Evolutionary conservation across 176 grass and related monocot genomes (phyloP).

Genomic region (Tillandsia leiboldiana): DNA sequence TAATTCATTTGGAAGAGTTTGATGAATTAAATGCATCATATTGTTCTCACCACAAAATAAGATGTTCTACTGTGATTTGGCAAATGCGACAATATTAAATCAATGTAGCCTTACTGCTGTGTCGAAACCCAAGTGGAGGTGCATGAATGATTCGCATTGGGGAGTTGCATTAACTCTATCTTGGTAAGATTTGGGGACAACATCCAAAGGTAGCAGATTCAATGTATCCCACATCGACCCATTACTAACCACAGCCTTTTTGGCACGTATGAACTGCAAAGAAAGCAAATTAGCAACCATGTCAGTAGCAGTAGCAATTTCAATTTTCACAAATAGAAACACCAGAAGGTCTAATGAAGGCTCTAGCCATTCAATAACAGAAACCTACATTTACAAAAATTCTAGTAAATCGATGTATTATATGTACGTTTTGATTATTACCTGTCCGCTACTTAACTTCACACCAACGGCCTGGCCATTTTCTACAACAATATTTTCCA

Average conservation of each 20-base stretch:
- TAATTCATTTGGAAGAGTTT: background rate
- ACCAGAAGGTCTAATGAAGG: background rate
- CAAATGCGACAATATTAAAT: background rate
- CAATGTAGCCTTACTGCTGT: slow-evolving; percentile 35
- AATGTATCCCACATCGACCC: slow-evolving; percentile 96
- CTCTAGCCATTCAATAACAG: background rate
- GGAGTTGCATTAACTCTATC: slow-evolving; percentile 69
- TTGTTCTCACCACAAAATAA: background rate
- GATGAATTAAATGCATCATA: background rate
- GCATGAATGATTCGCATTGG: slow-evolving; percentile 95
- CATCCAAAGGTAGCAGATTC: slow-evolving; percentile 56
- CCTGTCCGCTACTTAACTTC: slow-evolving; percentile 69
- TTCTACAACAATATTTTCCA: slow-evolving; percentile 71
- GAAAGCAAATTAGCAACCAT: slow-evolving; percentile 20
- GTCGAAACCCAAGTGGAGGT: slow-evolving; percentile 88
- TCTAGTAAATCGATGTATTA: background rate
- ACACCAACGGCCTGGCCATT: slow-evolving; percentile 79
- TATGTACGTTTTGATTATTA: slow-evolving; percentile 4
- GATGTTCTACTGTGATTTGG: background rate
- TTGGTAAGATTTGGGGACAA: slow-evolving; percentile 56
- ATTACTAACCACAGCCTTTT: slow-evolving; percentile 87
- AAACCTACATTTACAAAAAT: no score
- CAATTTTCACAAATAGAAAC: background rate
- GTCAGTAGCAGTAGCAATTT: slow-evolving; percentile 19
- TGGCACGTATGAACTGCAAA: slow-evolving; percentile 72